Evolutionary conservation across 768 basidiomycete species (phyloP).

Genomic region (Tulasnella sp.): DNA sequence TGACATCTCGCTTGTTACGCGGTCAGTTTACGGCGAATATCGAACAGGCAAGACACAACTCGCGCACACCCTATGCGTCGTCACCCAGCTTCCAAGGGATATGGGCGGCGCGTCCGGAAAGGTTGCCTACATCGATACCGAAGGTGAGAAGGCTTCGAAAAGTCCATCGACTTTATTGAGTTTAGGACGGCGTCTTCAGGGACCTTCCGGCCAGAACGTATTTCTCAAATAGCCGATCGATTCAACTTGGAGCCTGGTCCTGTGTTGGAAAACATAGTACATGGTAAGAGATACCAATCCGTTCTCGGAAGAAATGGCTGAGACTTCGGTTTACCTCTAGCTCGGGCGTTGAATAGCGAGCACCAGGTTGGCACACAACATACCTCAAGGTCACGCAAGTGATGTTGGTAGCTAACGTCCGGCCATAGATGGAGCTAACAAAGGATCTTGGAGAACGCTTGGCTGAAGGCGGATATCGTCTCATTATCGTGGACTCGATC

Average conservation of each 20-base stretch:
- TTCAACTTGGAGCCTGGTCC: slow-evolving; percentile 88
- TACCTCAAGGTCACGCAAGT: neutral
- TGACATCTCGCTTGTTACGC: neutral
- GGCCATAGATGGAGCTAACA: slow-evolving; percentile 69
- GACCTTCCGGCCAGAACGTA: slow-evolving; percentile 92
- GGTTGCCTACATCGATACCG: slow-evolving; percentile 89
- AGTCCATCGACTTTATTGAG: slow-evolving; percentile 25
- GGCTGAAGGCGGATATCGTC: slow-evolving; percentile 50
- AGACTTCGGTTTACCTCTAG: slow-evolving; percentile 35
- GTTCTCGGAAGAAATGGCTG: neutral
- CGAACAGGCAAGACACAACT: slow-evolving; percentile 94
- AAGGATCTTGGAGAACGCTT: slow-evolving; percentile 82
- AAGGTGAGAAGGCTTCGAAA: slow-evolving; percentile 44
- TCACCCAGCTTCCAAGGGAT: slow-evolving; percentile 80
- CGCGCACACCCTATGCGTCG: slow-evolving; percentile 90
- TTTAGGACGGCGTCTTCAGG: slow-evolving; percentile 38
- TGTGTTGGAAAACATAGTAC: slow-evolving; percentile 86
- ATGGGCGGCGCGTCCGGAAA: slow-evolving; percentile 88
- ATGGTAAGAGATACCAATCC: slow-evolving; percentile 42
- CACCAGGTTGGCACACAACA: slow-evolving; percentile 54
- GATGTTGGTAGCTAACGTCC: neutral
- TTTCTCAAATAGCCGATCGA: slow-evolving; percentile 81
- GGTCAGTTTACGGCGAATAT: slow-evolving; percentile 86
- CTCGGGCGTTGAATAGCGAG: slow-evolving; percentile 85
- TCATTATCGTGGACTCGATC: slow-evolving; percentile 87